Percentiles rank a stretch among this genome's conserved stretches.
Evolutionary conservation across 1,139 yeast genomes (phyloP).

Genomic region (Kodamaea sp.): DNA sequence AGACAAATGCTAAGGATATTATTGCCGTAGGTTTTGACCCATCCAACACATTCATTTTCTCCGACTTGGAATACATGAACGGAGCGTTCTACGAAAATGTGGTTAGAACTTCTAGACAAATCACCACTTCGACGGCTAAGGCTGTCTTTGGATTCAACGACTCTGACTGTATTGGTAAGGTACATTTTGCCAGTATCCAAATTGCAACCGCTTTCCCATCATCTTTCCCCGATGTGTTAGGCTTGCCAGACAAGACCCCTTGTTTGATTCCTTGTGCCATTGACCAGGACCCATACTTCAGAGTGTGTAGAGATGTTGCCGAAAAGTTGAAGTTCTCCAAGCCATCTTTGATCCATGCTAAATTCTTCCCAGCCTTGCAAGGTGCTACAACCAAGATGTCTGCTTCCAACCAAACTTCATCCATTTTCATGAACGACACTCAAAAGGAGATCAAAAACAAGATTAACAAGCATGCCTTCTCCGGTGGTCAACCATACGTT

Average conservation of each 20-base stretch:
- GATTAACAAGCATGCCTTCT: slow-evolving; percentile 93
- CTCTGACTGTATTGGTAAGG: slow-evolving; percentile 89
- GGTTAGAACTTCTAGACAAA: slow-evolving; percentile 90
- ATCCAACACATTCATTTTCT: slow-evolving; percentile 90
- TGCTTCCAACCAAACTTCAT: slow-evolving; percentile 78
- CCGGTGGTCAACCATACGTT: slow-evolving; percentile 86
- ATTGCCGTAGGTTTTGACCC: slow-evolving; percentile 94
- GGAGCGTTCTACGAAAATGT: slow-evolving; percentile 94
- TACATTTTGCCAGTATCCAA: slow-evolving; percentile 95
- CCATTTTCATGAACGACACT: slow-evolving; percentile 94
- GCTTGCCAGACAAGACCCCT: slow-evolving; percentile 82
- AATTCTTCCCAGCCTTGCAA: slow-evolving; percentile 97
- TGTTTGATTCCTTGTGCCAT: slow-evolving; percentile 98
- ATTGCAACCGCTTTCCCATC: slow-evolving; percentile 95
- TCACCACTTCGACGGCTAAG: slow-evolving; percentile 93
- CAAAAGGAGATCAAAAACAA: slow-evolving; percentile 90
- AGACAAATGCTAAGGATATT: slow-evolving; percentile 87
- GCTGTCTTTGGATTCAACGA: slow-evolving; percentile 98
- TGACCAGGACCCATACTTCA: slow-evolving; percentile 97
- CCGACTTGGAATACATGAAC: slow-evolving; percentile 90
- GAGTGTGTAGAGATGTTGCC: slow-evolving; percentile 97
- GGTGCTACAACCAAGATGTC: slow-evolving; percentile 98
- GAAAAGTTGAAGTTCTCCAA: slow-evolving; percentile 86
- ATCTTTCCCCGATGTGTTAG: slow-evolving; percentile 92
- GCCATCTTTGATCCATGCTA: slow-evolving; percentile 90